phyloP scores from a whole-genome alignment of 352 stramenopile genomes.

The Saprolegnia parasitica region DNA sequence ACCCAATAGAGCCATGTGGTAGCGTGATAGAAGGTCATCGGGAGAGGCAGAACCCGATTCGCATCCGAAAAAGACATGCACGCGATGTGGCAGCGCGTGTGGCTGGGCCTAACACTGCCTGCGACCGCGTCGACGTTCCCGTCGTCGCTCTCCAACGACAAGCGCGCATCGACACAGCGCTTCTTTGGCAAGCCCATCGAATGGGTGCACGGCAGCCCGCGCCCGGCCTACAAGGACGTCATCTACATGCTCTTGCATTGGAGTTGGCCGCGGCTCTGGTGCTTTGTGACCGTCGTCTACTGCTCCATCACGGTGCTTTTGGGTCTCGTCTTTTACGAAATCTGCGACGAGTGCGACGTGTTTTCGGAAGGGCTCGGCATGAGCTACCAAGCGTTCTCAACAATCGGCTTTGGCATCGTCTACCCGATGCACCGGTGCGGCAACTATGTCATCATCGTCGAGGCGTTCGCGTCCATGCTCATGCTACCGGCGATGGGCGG shows the following conservation, averaged over 20 bases:
- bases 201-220: constrained; percentile 31
- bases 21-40: too few relatives aligned
- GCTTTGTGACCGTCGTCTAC: constrained; percentile 42
- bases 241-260: constrained; percentile 80
- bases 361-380: constrained; percentile 66
- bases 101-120: not conserved
- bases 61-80: too few relatives aligned
- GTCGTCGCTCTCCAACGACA: not conserved
- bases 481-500: constrained; percentile 69
- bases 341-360: constrained; percentile 53
- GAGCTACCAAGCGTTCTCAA: constrained; percentile 83
- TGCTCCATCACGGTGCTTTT: constrained; percentile 19
- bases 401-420: constrained; percentile 75
- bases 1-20: too few relatives aligned
- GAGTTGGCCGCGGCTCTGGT: constrained; percentile 66
- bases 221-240: constrained; percentile 75
- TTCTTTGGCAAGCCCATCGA: constrained; percentile 5
- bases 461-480: constrained; percentile 80
- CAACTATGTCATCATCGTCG: constrained; percentile 65
- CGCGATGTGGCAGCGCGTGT: too few relatives aligned
- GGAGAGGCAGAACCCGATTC: too few relatives aligned
- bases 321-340: constrained; percentile 50
- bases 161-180: not conserved
- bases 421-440: constrained; percentile 60
- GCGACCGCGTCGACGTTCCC: too few relatives aligned